These are phyloP conservation scores for Candida odintsovae DNA, from an alignment of 805 yeast species.

Conservation along the genomic window DNA sequence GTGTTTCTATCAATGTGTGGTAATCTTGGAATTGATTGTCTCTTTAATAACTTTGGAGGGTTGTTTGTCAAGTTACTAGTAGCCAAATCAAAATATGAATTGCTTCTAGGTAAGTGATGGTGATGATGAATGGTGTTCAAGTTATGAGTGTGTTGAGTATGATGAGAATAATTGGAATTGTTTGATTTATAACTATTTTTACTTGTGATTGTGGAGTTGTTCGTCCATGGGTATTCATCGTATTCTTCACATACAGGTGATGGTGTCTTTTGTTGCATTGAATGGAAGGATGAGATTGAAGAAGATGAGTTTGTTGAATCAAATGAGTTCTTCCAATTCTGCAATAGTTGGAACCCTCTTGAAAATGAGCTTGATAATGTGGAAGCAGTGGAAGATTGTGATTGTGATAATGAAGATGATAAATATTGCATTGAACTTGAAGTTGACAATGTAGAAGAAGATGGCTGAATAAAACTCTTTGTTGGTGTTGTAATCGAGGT, in stretches of 20 bases:
- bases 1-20: slow-evolving; percentile 23
- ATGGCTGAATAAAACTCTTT: slow-evolving; percentile 25
- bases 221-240: slow-evolving; percentile 36
- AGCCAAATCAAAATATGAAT: background rate
- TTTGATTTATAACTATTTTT: background rate
- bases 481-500: slow-evolving; percentile 28
- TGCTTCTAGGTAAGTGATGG: slow-evolving; percentile 2
- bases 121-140: slow-evolving; percentile 4
- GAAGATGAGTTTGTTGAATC: slow-evolving; percentile 26
- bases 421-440: slow-evolving; percentile 31
- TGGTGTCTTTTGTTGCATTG: slow-evolving; percentile 23
- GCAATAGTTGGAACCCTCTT: slow-evolving; percentile 19
- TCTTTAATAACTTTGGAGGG: background rate
- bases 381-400: slow-evolving; percentile 22
- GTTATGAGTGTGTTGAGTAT: slow-evolving; percentile 1
- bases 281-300: slow-evolving; percentile 15
- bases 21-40: slow-evolving; percentile 23
- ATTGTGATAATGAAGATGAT: slow-evolving; percentile 33
- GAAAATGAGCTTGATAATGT: slow-evolving; percentile 28
- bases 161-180: background rate
- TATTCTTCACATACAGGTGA: slow-evolving; percentile 32
- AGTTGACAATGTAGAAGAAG: slow-evolving; percentile 28
- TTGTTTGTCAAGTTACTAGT: background rate
- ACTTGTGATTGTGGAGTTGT: background rate
- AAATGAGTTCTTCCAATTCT: slow-evolving; percentile 20